Percentiles rank a stretch among this genome's conserved stretches.
Conservation (phyloP, 257 asterid genomes). For the Nicotiana otophora region DNA sequence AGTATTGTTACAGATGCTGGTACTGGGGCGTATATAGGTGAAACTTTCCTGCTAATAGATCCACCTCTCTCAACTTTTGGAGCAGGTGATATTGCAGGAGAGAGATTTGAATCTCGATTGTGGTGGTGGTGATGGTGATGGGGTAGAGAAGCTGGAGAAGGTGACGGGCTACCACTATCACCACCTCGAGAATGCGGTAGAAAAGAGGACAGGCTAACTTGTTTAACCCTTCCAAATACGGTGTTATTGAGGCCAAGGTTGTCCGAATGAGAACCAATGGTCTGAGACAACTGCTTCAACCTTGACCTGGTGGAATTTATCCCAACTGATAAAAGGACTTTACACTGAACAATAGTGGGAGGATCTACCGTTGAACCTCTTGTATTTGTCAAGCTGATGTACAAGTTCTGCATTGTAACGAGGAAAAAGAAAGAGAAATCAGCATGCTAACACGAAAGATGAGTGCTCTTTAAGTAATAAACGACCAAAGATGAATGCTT, state of each 20-base stretch:
- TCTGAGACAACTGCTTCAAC: constrained; percentile 81
- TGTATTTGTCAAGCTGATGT: constrained; percentile 57
- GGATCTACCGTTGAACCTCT: constrained; percentile 75
- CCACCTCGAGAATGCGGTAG: constrained; percentile 57
- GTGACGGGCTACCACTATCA: constrained; percentile 21
- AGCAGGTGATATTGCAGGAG: constrained; percentile 71
- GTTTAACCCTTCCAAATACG: constrained; percentile 90
- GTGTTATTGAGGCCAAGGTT: constrained; percentile 93
- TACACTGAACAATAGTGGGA: constrained; percentile 70
- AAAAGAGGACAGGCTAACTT: constrained; percentile 81
- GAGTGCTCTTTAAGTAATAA: too few relatives aligned
- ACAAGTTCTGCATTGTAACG: constrained; percentile 66
- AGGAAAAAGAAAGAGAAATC: not conserved
- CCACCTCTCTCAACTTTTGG: constrained; percentile 33
- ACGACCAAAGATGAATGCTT: not conserved
- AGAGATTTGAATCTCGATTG: constrained; percentile 17
- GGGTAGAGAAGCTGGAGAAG: constrained; percentile 48
- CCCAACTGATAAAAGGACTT: constrained; percentile 77
- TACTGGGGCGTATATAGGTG: constrained; percentile 32
- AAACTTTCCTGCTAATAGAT: constrained; percentile 22
- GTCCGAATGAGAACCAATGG: constrained; percentile 63
- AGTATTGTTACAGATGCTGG: constrained; percentile 16
- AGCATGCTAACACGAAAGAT: not conserved
- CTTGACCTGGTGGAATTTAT: constrained; percentile 57
- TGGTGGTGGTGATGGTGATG: constrained; percentile 38